A percentile compares a stretch with the other conserved stretches of the same genome.
Evolutionary conservation across 2,329 filamentous ascomycete genomes (phyloP).

Genomic region (Fusarium sulawesiense): DNA sequence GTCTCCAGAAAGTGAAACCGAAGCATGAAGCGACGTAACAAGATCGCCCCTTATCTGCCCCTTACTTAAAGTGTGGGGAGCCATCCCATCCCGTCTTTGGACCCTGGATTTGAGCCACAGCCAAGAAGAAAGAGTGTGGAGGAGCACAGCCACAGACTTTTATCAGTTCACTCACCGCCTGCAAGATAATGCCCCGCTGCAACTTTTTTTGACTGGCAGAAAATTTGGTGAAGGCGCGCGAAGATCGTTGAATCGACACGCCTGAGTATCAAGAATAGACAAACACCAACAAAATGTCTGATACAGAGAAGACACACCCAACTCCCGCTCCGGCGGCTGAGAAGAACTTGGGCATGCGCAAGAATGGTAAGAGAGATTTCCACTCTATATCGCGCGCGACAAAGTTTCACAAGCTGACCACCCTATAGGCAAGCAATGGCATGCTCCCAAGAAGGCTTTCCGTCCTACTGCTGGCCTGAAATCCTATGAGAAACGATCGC

Average conservation of each 20-base stretch:
- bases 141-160: constrained; percentile 30
- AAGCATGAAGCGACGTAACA: constrained; percentile 35
- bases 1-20: constrained; percentile 34
- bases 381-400: neutral
- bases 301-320: constrained; percentile 47
- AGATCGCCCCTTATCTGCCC: constrained; percentile 40
- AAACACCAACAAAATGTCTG: constrained; percentile 56
- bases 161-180: constrained; percentile 34
- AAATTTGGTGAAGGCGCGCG: constrained; percentile 42
- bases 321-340: constrained; percentile 51
- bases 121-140: constrained; percentile 4
- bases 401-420: constrained; percentile 19
- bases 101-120: constrained; percentile 44
- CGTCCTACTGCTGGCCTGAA: constrained; percentile 82
- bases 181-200: constrained; percentile 22
- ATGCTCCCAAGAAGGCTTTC: constrained; percentile 83
- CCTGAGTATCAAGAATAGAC: constrained; percentile 10
- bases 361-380: constrained; percentile 73
- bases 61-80: constrained; percentile 39
- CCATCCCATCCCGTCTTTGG: constrained; percentile 20
- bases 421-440: constrained; percentile 90
- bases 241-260: constrained; percentile 19
- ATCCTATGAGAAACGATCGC: constrained; percentile 80
- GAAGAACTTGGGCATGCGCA: constrained; percentile 75
- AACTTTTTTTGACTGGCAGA: constrained; percentile 46